Evolutionary conservation across 2,329 filamentous ascomycete genomes (phyloP), one percentile per base, ranked within the genome.

Genomic region (Phialophora macrospora): DNA sequence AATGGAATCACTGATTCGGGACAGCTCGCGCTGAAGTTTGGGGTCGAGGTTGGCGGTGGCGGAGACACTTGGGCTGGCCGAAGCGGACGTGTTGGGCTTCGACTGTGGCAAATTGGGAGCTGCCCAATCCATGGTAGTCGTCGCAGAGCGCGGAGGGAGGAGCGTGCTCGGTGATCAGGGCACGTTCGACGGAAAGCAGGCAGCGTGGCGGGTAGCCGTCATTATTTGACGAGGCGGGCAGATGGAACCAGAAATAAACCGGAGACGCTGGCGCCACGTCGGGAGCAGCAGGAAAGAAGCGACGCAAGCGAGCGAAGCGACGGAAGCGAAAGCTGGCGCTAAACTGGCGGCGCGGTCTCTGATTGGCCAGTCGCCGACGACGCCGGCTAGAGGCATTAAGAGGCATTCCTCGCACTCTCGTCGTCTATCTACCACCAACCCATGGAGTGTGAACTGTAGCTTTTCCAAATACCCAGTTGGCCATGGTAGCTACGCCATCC

Each of bases 1-100:
- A 46, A 95, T 79, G 65, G 81, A 78, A 71, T 86, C 83, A 73
- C 88, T 82, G 75, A 87, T 83, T 69, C 81, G 82, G 38, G 82
- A 80, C 68, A 89, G 80, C 76, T 89, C 87, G 67, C 80, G 79
- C 64, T 79, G 72, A 69, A 88, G 77, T 65, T 75, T 69, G 71
- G 80, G 77, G 73, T 85, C 81, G 74, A 81, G 77, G 26, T 63
- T 64, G 48, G 68, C 34, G 32, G 55, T 55, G 58, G 55, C 72
- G 55, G 67, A 64, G 60, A 55, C 56, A 26, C 62, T 62, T 9
- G 63, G 24, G 12, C 34, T 38, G 41, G 24, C 26, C 22, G 56
- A 59, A 26, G 24, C 48, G 4, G 59, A 58, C 28, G 55, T 63
- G 60, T 71, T 71, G 14, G 68, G 70, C 24, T 68, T 64, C 32